A percentile compares a stretch with the other conserved stretches of the same genome.
phyloP scores from a whole-genome alignment of 2,329 filamentous ascomycete species.

The Incumbomyces delicatus region DNA sequence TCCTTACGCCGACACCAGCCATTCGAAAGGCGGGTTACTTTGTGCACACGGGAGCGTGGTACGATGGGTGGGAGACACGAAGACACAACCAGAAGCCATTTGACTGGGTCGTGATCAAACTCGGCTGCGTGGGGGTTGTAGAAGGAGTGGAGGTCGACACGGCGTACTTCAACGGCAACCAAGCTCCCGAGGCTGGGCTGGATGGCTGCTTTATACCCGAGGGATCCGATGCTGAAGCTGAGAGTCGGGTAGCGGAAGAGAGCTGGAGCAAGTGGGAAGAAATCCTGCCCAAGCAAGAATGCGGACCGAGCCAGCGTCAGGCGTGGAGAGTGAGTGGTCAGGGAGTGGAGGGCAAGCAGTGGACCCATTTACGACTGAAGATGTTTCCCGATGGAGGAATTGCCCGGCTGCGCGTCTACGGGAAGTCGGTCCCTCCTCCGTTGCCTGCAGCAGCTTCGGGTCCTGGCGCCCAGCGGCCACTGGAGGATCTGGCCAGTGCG shows the following conservation, averaged over 20 bases:
- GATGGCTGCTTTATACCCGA: conserved; percentile 27
- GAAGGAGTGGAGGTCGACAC: conserved; percentile 38
- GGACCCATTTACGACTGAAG: conserved; percentile 34
- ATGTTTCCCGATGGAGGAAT: conserved; percentile 40
- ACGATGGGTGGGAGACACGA: conserved; percentile 56
- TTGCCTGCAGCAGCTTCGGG: conserved; percentile 11
- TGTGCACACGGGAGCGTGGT: conserved; percentile 52
- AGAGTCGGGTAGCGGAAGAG: conserved; percentile 24
- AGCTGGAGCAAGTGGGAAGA: conserved; percentile 29
- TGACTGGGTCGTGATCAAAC: conserved; percentile 46
- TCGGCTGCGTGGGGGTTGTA: conserved; percentile 36
- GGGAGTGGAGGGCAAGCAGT: conserved; percentile 23
- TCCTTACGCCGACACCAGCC: conserved; percentile 47
- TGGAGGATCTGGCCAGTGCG: conserved; percentile 33
- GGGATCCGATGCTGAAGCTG: conserved; percentile 19
- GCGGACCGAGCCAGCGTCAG: conserved; percentile 33
- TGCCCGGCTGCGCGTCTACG: conserved; percentile 33
- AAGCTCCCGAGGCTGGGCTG: conserved; percentile 33
- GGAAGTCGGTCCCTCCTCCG: conserved; percentile 30
- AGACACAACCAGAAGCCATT: conserved; percentile 49
- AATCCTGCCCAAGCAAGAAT: conserved; percentile 29
- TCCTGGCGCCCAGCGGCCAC: conserved; percentile 10
- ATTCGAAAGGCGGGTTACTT: conserved; percentile 50
- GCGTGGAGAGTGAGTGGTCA: conserved; percentile 29
- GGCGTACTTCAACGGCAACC: conserved; percentile 37